These are phyloP conservation scores for Tetrapisispora iriomotensis DNA, from an alignment of 805 yeast genomes.

Conservation along the genomic window DNA sequence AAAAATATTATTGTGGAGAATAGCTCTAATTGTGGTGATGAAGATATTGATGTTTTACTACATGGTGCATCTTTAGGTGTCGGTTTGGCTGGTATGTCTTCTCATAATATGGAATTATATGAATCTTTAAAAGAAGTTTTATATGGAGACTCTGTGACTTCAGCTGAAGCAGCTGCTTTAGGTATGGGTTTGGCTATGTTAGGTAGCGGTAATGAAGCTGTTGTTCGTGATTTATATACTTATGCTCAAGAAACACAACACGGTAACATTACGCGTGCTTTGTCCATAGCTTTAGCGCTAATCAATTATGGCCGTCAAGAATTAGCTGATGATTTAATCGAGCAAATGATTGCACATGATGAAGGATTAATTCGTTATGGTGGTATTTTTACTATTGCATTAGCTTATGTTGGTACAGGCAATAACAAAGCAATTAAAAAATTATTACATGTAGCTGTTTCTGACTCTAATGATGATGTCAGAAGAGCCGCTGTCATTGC, in stretches of 20 bases:
- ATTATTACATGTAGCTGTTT: slow-evolving; percentile 85
- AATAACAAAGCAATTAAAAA: slow-evolving; percentile 78
- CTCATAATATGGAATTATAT: slow-evolving; percentile 61
- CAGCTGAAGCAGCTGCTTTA: slow-evolving; percentile 94
- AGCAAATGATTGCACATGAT: slow-evolving; percentile 58
- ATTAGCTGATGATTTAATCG: slow-evolving; percentile 60
- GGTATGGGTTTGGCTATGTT: slow-evolving; percentile 94
- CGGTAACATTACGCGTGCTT: slow-evolving; percentile 89
- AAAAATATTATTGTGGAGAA: slow-evolving; percentile 63
- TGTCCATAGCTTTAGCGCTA: slow-evolving; percentile 81
- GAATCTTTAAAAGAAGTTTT: slow-evolving; percentile 77
- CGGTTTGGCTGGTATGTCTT: slow-evolving; percentile 96
- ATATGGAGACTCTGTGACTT: slow-evolving; percentile 82
- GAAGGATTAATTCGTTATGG: slow-evolving; percentile 86
- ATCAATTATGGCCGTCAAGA: slow-evolving; percentile 81
- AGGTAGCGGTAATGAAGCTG: slow-evolving; percentile 70
- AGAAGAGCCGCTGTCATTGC: slow-evolving; percentile 92
- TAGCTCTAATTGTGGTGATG: slow-evolving; percentile 46
- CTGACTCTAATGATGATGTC: slow-evolving; percentile 93
- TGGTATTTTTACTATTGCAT: slow-evolving; percentile 87
- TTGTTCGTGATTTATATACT: slow-evolving; percentile 68
- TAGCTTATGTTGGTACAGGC: slow-evolving; percentile 96
- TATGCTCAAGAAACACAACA: slow-evolving; percentile 95
- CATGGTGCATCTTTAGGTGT: slow-evolving; percentile 95
- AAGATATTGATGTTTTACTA: slow-evolving; percentile 69